These are phyloP conservation scores for Ilex asprella DNA, from an alignment of 257 asterid species.

Conservation along the genomic window DNA sequence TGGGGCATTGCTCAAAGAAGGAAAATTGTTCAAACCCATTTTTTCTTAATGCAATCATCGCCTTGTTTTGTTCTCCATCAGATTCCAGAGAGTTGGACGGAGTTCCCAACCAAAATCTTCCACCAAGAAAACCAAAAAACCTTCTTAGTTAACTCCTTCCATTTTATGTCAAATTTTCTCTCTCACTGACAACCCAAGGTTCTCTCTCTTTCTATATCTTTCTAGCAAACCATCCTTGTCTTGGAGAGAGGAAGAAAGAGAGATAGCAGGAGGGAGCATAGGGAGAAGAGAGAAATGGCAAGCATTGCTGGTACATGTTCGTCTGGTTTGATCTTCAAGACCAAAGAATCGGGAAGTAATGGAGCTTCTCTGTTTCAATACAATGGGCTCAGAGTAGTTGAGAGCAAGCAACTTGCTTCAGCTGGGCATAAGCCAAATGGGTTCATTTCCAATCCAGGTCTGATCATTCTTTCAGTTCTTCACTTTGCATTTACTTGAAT, in stretches of 20 bases:
- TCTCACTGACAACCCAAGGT: not conserved
- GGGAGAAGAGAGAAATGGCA: slow-evolving; percentile 32
- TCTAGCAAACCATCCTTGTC: not conserved
- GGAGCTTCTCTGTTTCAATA: slow-evolving; percentile 33
- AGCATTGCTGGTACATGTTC: slow-evolving; percentile 33
- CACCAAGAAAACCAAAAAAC: slow-evolving; percentile 7
- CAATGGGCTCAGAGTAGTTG: slow-evolving; percentile 39
- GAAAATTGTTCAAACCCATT: no score
- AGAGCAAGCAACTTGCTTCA: slow-evolving; percentile 21
- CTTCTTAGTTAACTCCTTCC: slow-evolving; percentile 37
- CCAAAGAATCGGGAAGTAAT: slow-evolving; percentile 27
- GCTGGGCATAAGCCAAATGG: slow-evolving; percentile 14
- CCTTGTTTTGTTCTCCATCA: no score
- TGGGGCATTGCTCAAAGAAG: no score
- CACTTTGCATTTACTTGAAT: not conserved
- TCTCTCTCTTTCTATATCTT: slow-evolving; percentile 8
- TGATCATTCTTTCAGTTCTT: not conserved
- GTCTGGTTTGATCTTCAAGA: slow-evolving; percentile 31
- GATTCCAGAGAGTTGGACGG: slow-evolving; percentile 19
- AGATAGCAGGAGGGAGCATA: not conserved
- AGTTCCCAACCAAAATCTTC: slow-evolving; percentile 22
- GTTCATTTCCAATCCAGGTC: slow-evolving; percentile 13
- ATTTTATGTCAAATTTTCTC: not conserved
- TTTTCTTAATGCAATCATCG: no score
- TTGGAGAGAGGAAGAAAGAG: not conserved